Percentiles rank a stretch among this genome's conserved stretches.
These are phyloP conservation scores for Escovopsis sp. DNA, from an alignment of 2,329 filamentous ascomycete species.

Conservation along the genomic window DNA sequence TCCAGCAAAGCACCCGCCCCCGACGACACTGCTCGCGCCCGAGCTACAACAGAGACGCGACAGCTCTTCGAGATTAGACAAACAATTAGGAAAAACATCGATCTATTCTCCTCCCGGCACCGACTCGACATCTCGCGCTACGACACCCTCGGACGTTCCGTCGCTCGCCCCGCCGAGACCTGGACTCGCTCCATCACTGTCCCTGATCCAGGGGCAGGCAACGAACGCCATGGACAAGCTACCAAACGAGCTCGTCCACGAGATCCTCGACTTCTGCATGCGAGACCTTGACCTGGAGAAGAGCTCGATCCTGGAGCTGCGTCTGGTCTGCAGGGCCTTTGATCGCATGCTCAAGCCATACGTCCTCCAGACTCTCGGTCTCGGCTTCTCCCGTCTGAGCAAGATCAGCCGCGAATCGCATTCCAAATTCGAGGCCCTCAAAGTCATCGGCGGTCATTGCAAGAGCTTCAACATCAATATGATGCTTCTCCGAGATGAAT, in stretches of 20 bases:
- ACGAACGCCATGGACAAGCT: constrained; percentile 27
- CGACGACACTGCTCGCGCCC: too few species aligned
- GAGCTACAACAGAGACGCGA: too few species aligned
- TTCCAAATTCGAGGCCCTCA: constrained; percentile 26
- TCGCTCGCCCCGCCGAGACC: too few species aligned
- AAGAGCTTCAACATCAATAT: constrained; percentile 36
- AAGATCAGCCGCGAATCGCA: constrained; percentile 17
- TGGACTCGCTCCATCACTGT: too few species aligned
- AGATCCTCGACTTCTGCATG: constrained; percentile 30
- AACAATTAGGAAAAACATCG: too few species aligned
- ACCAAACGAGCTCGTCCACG: constrained; percentile 32
- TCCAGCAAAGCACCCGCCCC: too few species aligned
- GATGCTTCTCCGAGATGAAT: constrained; percentile 37
- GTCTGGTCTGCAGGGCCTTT: constrained; percentile 35
- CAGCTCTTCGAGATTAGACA: too few species aligned
- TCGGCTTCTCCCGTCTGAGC: constrained; percentile 36
- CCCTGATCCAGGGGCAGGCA: too few species aligned
- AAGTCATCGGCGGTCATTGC: constrained; percentile 31
- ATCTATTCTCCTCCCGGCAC: too few species aligned
- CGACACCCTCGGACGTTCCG: too few species aligned
- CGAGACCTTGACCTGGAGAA: constrained; percentile 20
- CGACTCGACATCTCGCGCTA: too few species aligned
- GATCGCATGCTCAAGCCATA: constrained; percentile 30
- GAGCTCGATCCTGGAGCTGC: constrained; percentile 28
- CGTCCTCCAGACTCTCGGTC: constrained; percentile 30